Base-by-base conservation (phyloP, 345 rosid species). In the Eucalyptus brandiana region DNA sequence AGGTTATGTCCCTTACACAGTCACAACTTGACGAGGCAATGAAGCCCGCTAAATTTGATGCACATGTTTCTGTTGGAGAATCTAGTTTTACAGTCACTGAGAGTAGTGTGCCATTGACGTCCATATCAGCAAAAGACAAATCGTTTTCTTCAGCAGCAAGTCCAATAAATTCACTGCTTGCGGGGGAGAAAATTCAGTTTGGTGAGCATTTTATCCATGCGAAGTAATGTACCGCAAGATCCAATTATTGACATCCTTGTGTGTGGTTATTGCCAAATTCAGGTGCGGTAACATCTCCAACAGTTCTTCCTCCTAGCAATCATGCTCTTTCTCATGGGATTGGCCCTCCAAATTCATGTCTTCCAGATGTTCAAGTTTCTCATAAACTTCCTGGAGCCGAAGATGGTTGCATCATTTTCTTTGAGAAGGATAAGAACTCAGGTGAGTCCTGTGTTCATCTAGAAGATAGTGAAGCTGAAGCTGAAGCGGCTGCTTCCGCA, bases 241-340 rank as follows among this genome's bases (percentile, higher is more conserved):
- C 81, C 45, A 60, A 34, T 47, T 86, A 34, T 40, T 80, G 34
- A 47, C 85, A 80, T 89, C 89, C 76, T 86, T 90, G 50, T 15
- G 88, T 44, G 53, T 87, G 86, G 80, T 81, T 80, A 88, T 30
- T 89, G 60, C 47, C 85, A 89, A 47, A 42, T 90, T 80, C 94
- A 97, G 99, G 99, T 91, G 99, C 97, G 47, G 99, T 98, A 88
- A 96, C 98, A 90, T 96, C 99, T 89, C 96, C 99, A 21, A 93
- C 98, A 42, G 92, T 95, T 90, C 93, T 95, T 48, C 94, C 96
- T 88, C 91, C 94, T 34, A 91, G 92, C 92, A 92, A 92, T 87
- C 91, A 90, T 89, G 88, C 94, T 42, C 90, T 92, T 91, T 90
- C 95, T 56, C 96, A 93, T 58, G 95, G 96, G 23, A 94, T 95